These are phyloP conservation scores for Buxus sempervirens DNA, from an alignment of 164 flowering plant species.

Conservation along the genomic window DNA sequence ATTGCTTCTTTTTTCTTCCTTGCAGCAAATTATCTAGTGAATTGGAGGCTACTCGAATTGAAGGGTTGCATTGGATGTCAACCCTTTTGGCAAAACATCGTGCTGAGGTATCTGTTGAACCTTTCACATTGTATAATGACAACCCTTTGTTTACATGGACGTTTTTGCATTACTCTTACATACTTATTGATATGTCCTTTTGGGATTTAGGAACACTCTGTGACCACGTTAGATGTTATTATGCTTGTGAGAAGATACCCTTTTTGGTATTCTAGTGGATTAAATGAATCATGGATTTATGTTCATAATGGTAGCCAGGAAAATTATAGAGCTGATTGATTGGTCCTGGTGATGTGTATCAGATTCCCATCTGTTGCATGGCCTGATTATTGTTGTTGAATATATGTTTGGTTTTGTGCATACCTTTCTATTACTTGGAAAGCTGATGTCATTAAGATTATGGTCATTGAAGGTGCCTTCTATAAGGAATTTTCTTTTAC, in stretches of 20 bases:
- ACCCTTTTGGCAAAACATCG: slow-evolving; percentile 75
- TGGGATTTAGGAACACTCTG: not conserved
- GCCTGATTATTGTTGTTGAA: no score
- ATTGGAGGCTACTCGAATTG: slow-evolving; percentile 90
- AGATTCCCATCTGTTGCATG: no score
- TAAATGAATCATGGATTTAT: not conserved
- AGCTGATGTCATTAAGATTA: not conserved
- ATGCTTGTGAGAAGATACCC: not conserved
- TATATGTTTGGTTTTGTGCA: no score
- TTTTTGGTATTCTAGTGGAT: not conserved
- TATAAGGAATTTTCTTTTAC: not conserved
- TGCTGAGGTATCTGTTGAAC: slow-evolving; percentile 47
- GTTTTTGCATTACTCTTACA: not conserved
- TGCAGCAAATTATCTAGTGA: slow-evolving; percentile 77
- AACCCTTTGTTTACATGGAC: not conserved
- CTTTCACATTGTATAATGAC: not conserved
- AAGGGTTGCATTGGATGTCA: slow-evolving; percentile 89
- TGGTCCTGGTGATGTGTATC: not conserved
- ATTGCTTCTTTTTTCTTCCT: slow-evolving; percentile 9
- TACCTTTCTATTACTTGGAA: not conserved
- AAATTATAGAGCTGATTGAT: not conserved
- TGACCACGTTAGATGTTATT: not conserved
- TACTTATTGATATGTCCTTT: no score
- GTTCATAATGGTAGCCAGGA: not conserved
- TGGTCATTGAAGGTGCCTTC: not conserved